Percentiles rank a stretch among this genome's conserved stretches.
Evolutionary conservation across 192 early-diverging fungal genomes (phyloP).

Genomic region (Entomortierella chlamydospora): DNA sequence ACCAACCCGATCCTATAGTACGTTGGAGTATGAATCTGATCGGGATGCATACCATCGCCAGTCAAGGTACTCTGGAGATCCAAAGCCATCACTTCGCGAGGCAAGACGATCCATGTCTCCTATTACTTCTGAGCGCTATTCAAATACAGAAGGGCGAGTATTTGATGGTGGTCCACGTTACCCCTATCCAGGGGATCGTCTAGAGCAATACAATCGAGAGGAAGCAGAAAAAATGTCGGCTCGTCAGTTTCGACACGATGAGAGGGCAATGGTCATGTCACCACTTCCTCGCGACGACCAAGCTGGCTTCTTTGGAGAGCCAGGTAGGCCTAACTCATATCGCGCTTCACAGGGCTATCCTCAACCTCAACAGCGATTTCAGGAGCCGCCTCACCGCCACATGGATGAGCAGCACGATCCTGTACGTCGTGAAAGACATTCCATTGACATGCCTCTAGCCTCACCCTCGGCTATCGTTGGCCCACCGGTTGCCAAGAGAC

Average conservation of each 20-base stretch:
- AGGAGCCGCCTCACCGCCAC: constrained; percentile 5
- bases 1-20: constrained; percentile 22
- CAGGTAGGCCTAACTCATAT: constrained; percentile 16
- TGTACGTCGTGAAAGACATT: constrained; percentile 14
- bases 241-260: constrained; percentile 17
- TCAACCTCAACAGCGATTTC: constrained; percentile 6
- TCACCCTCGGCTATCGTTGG: constrained; percentile 1
- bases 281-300: constrained; percentile 23
- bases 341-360: not conserved
- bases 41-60: constrained; percentile 7
- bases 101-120: constrained; percentile 31
- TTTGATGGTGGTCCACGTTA: constrained; percentile 19
- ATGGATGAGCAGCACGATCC: not conserved
- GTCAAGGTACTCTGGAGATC: constrained; percentile 9
- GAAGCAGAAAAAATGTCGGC: not conserved
- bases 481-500: constrained; percentile 1
- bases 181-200: constrained; percentile 2
- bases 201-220: constrained; percentile 14
- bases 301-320: constrained; percentile 21
- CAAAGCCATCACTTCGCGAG: constrained; percentile 11
- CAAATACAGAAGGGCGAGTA: not conserved
- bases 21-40: constrained; percentile 19
- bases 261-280: constrained; percentile 13
- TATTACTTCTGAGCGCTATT: not conserved
- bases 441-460: constrained; percentile 16